A percentile compares a stretch with the other conserved stretches of the same genome.
These are phyloP conservation scores for Trypanosoma caninum DNA, from an alignment of 208 protist species.

Conservation along the genomic window DNA sequence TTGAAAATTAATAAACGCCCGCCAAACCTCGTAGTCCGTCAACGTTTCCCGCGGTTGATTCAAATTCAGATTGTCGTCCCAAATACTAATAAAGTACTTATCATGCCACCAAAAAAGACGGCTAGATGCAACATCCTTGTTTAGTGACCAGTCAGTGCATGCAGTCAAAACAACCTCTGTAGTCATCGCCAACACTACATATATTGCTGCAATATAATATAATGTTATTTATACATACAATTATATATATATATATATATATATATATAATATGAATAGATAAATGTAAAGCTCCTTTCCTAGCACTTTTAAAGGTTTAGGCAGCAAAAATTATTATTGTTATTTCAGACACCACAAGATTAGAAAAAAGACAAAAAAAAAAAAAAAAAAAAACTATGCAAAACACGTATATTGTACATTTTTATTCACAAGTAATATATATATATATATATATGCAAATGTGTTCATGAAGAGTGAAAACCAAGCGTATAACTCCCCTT, in stretches of 20 bases:
- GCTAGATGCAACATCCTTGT: conserved; percentile 37
- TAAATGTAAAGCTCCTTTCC: background rate
- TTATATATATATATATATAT: conserved; percentile 22
- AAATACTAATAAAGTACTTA: conserved; percentile 68
- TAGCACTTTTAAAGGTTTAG: conserved; percentile 3
- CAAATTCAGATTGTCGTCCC: conserved; percentile 44
- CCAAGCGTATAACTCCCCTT: background rate
- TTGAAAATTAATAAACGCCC: conserved; percentile 62
- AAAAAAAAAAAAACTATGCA: background rate
- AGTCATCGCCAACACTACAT: conserved; percentile 4
- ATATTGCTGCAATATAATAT: background rate
- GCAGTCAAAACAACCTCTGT: conserved; percentile 39
- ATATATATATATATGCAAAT: too few relatives aligned
- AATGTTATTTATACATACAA: too few relatives aligned
- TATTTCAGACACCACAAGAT: background rate
- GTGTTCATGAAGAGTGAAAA: background rate
- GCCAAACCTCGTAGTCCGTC: conserved; percentile 58
- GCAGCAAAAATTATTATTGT: background rate
- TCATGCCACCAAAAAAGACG: conserved; percentile 78
- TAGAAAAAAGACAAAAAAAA: conserved; percentile 10
- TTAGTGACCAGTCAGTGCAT: conserved; percentile 72
- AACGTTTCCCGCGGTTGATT: conserved; percentile 27
- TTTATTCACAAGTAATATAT: too few relatives aligned
- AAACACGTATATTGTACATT: too few relatives aligned
- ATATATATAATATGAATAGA: conserved; percentile 13